Base-by-base conservation (phyloP, 148 eudicot species). In the Limonium bicolor region DNA sequence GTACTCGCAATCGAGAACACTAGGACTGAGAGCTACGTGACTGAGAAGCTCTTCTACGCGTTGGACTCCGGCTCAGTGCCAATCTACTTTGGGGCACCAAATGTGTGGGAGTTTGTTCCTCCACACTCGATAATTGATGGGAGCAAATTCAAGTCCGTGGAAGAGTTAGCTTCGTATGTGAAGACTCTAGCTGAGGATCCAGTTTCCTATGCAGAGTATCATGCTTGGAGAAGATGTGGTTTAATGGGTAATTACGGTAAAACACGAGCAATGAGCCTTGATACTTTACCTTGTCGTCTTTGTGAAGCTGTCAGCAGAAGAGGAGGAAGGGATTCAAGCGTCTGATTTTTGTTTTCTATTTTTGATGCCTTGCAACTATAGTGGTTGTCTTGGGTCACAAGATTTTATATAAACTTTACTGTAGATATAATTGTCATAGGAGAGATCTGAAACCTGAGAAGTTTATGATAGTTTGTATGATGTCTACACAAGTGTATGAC, bases 201-300 rank as follows among this genome's bases (percentile, higher is more conserved):
- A 7, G 70, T 72, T 25, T 84, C 85, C 18, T 90, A 90, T 63
- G 82, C 77, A 5, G 97, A 84, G 56, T 90, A 77, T 50, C 97
- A 90, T 59, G 93, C 97, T 20, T 90, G 97, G 97, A 88, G 97
- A 65, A 64, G 97, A 54, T 90, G 97, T 29, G 97, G 97, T 0
- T 82, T 80, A n/a, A 48, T 78, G 41, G 95, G 87, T 38, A 71
- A 73, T 36, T 90, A 90, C 10, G 61, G 79, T 5, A 73, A 66
- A 47, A 59, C 85, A 0, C 75, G 95, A 17, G 82, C 77, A 10
- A 66, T 60, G 5, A 90, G 97, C 72, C 54, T 90, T 14, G 97
- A 90, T 54, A 84, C 95, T 0, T 54, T 90, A 55, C 93, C 97
- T 0, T 90, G 97, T 50, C 73, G 97, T 41, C 52, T 88, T 2